Base-by-base conservation (phyloP, 192 early-diverging fungal species). In the Glomus cerebriforme region DNA sequence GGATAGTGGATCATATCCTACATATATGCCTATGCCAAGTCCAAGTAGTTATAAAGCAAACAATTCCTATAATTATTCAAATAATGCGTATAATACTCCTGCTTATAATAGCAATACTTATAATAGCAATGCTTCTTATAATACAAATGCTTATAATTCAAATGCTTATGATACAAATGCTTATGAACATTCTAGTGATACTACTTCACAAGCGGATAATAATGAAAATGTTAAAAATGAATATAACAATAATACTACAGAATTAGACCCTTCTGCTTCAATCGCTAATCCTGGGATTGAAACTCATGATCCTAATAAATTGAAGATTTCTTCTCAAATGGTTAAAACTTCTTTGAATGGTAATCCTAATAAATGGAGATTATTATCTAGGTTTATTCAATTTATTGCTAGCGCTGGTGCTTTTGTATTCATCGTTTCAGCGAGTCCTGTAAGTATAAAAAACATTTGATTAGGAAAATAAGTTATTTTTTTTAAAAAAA, bases 301-400 rank as follows among this genome's bases (percentile, higher is more conserved):
- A 70, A 27, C 37, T 70, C 31, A 27, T 47, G 68, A 70, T 27
- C 68, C 68, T 45, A 2, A 39, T 5, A 70, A 70, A 45, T 47
- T 70, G 31, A 39, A 70, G 17, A 15, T 64, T 64, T 31, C 62
- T 27, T 22, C 31, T 37, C 27, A 37, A 22, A 67, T 7, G 7
- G 5, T 22, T 67, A 19, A 67, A 67, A 17, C 22, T 12, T 13
- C n/a, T 63, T 13, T 13, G 15, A 13, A 45, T 27, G n/a, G n/a
- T 4, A 68, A 2, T 43, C 68, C 68, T 26, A 70, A 27, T 45
- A 32, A n/a, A 70, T 32, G n/a, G 17, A 39, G 68, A 70, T 45
- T 70, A 39, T 26, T 70, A 24, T 39, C n/a, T 26, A 70, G 68
- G 15, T 70, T 70, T 27, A 26, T 70, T 70, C 26, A n/a, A 45